Evolutionary conservation across 257 asterid species (phyloP), one percentile per base, ranked within the genome.

Genomic region (Solanum sparsipilum): DNA sequence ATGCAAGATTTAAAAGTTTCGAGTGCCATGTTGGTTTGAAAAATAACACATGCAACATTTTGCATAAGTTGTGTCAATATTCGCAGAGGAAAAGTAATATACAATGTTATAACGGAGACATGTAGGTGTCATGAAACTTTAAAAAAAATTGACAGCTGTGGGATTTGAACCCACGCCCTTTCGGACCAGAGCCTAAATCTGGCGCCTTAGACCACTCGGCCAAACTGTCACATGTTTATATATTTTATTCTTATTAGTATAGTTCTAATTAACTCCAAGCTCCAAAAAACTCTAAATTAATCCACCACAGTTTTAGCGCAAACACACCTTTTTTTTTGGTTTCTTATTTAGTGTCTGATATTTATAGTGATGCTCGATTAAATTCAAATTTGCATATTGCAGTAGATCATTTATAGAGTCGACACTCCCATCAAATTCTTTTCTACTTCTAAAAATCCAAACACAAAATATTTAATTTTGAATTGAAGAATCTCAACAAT

Each of bases 131-230:
- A 0, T 20, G 67, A 16, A 13, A 48, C 58, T 46, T 39, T 0
- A 1, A 13, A 44, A 46, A 16, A 52, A 16, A 6, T 18, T 95
- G 98, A 95, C 98, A 93, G 98, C 98, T 93, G 98, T 96, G 98
- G 98, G 98, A 95, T 95, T 96, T 96, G 98, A 95, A 96, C 98
- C 98, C 98, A 96, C 98, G 98, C 98, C 99, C 98, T 96, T 94
- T 92, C 98, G 96, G 98, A 94, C 98, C 98, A 93, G 97, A 95
- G 99, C 98, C 98, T 96, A 96, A 96, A 95, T 96, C 98, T 93
- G 98, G 98, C 99, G 98, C 98, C 98, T 97, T 97, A 95, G 98
- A 97, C 98, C 98, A 95, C 98, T 96, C 99, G 98, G 98, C 98
- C 98, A 97, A 97, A 96, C 96, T 94, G 98, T 96, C 96, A 39